phyloP scores from a whole-genome alignment of 2,329 filamentous ascomycete genomes.

The Fusarium buharicum region DNA sequence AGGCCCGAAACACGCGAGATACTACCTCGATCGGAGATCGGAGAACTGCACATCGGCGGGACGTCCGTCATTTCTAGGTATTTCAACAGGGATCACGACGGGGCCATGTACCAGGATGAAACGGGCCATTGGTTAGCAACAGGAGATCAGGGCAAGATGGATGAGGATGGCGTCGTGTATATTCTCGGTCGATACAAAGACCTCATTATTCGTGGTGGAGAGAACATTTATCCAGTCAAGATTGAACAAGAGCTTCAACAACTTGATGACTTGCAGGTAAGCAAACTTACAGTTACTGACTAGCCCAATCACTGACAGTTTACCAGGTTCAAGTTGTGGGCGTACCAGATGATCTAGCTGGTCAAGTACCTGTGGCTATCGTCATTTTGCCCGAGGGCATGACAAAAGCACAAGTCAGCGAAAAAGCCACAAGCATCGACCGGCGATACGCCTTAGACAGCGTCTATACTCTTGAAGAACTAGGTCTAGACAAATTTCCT shows the following conservation, averaged over 20 bases:
- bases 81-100: slow-evolving; percentile 41
- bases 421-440: slow-evolving; percentile 49
- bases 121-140: slow-evolving; percentile 52
- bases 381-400: slow-evolving; percentile 49
- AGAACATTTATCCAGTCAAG: slow-evolving; percentile 55
- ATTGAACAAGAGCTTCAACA: slow-evolving; percentile 52
- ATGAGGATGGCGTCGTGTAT: slow-evolving; percentile 51
- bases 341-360: slow-evolving; percentile 56
- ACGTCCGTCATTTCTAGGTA: slow-evolving; percentile 51
- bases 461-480: slow-evolving; percentile 55
- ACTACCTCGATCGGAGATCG: slow-evolving; percentile 48
- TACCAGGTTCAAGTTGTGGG: slow-evolving; percentile 55
- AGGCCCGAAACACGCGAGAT: slow-evolving; percentile 45
- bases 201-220: slow-evolving; percentile 58
- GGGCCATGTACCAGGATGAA: slow-evolving; percentile 52
- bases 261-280: slow-evolving; percentile 48
- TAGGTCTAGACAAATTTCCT: slow-evolving; percentile 53
- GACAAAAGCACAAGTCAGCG: slow-evolving; percentile 48
- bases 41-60: slow-evolving; percentile 56
- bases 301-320: slow-evolving; percentile 11
- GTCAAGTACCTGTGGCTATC: slow-evolving; percentile 60
- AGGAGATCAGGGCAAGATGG: slow-evolving; percentile 55
- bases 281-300: not conserved
- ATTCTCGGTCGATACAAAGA: slow-evolving; percentile 58
- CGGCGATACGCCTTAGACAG: slow-evolving; percentile 53